Conservation (phyloP, 805 yeast species). For the Metschnikowia baotianmanensis region DNA sequence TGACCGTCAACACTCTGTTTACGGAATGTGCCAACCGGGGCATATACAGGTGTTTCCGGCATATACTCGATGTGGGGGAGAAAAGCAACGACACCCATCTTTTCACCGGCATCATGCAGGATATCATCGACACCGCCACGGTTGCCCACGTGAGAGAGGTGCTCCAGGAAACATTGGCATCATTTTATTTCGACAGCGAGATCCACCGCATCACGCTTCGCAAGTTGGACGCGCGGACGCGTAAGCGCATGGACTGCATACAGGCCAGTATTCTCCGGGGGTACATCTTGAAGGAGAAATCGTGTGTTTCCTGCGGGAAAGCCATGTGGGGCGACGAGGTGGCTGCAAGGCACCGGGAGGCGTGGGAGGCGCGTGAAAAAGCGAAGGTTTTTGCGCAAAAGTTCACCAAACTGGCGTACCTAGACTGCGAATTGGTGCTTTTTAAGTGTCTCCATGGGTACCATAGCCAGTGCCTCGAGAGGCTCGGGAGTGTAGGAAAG, state of each 20-base stretch:
- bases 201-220: constrained; percentile 50
- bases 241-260: constrained; percentile 43
- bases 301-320: constrained; percentile 78
- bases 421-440: constrained; percentile 42
- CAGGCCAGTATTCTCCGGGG: constrained; percentile 50
- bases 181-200: constrained; percentile 62
- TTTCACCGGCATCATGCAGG: constrained; percentile 14
- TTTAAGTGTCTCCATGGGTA: constrained; percentile 69
- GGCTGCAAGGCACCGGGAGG: constrained; percentile 42
- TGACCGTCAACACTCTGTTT: background rate
- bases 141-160: constrained; percentile 59
- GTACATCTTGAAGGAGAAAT: constrained; percentile 47
- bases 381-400: constrained; percentile 3
- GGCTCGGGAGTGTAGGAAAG: constrained; percentile 29
- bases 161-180: constrained; percentile 58
- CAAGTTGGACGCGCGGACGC: constrained; percentile 57
- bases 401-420: constrained; percentile 11
- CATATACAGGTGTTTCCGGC: constrained; percentile 33
- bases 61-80: constrained; percentile 27
- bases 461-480: constrained; percentile 54
- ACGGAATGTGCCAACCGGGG: constrained; percentile 24
- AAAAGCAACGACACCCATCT: background rate
- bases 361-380: constrained; percentile 53
- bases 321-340: constrained; percentile 67
- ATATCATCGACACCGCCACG: constrained; percentile 27